Base-by-base conservation (phyloP, 2,329 filamentous ascomycete species). In the Blumeria graminis region DNA sequence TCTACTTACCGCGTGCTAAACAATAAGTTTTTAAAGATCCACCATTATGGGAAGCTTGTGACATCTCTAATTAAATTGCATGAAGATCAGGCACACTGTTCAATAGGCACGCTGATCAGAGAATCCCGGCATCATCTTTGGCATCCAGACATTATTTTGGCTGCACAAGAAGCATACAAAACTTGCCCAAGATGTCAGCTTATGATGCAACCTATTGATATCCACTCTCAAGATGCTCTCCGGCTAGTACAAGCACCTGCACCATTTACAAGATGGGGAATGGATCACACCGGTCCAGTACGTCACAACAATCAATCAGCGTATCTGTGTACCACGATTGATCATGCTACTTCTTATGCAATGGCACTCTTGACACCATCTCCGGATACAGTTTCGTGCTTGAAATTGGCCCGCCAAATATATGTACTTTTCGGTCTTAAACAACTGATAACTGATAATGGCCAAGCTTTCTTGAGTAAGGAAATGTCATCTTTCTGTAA, bases 281-380 rank as follows among this genome's bases (percentile, higher is more conserved):
- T 51, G 7, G 50, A 52, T 52, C 50, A 52, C n/a, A 52, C 50
- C 3, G 50, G 50, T 36, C 50, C 50, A 34, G 50, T 36, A n/a
- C 22, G n/a, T 52, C 50, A 52, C 13, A 36, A 36, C 36, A 34
- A 18, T 6, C n/a, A 28, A 9, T n/a, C n/a, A 34, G 32, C 50
- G 35, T 14, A 35, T 11, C 32, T 52, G n/a, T 52, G 50, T 34
- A 52, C 28, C n/a, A 34, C 33, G 3, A 52, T 52, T 18, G 33
- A 52, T 18, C 22, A 36, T 36, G 50, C 22, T n/a, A 52, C 50
- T 13, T 52, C 28, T n/a, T 28, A 28, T 28, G 28, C n/a, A 52
- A 52, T 28, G n/a, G 16, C 41, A 16, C 41, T 16, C 9, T 18
- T 46, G 14, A 46, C 3, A 3, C 41, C n/a, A 18, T 16, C 41